Percentiles rank a stretch among this genome's conserved stretches.
These are phyloP conservation scores for Anthracocystis setariae DNA, from an alignment of 1,284 basidiomycete species.

Conservation along the genomic window DNA sequence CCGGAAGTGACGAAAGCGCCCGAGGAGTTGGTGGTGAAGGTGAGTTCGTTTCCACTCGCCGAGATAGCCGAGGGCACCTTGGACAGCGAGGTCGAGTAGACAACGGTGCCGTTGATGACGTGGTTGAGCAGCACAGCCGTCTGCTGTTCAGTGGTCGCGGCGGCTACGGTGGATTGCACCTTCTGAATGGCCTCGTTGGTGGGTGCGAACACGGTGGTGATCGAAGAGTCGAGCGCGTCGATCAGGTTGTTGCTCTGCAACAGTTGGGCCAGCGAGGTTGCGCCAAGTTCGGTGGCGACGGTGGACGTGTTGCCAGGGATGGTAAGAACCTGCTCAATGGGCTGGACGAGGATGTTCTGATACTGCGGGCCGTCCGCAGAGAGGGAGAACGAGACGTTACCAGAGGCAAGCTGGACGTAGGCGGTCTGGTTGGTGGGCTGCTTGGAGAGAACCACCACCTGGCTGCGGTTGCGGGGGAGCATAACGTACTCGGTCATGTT, in stretches of 20 bases:
- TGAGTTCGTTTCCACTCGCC: constrained; percentile 74
- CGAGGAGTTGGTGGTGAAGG: constrained; percentile 73
- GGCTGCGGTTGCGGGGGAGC: constrained; percentile 66
- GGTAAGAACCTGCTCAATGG: constrained; percentile 70
- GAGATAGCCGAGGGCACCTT: constrained; percentile 69
- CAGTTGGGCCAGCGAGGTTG: constrained; percentile 65
- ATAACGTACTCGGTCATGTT: constrained; percentile 69
- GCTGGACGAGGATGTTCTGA: constrained; percentile 66
- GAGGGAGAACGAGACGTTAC: constrained; percentile 49
- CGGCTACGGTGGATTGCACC: constrained; percentile 71
- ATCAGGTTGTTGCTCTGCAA: constrained; percentile 69
- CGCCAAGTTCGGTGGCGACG: constrained; percentile 42
- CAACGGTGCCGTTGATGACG: constrained; percentile 76
- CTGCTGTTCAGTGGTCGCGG: constrained; percentile 74
- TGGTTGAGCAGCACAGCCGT: constrained; percentile 61
- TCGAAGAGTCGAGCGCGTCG: constrained; percentile 68
- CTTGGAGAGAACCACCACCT: constrained; percentile 75
- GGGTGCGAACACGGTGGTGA: constrained; percentile 79
- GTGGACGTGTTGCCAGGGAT: constrained; percentile 52
- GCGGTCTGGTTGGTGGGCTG: constrained; percentile 69
- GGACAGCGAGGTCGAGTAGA: constrained; percentile 73
- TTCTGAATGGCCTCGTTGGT: constrained; percentile 49
- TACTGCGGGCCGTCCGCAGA: constrained; percentile 70
- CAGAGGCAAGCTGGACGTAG: constrained; percentile 72
- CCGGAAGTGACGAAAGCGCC: constrained; percentile 75